Evolutionary conservation across 2,329 filamentous ascomycete genomes (phyloP).

Genomic region (Spiromastix sp.): DNA sequence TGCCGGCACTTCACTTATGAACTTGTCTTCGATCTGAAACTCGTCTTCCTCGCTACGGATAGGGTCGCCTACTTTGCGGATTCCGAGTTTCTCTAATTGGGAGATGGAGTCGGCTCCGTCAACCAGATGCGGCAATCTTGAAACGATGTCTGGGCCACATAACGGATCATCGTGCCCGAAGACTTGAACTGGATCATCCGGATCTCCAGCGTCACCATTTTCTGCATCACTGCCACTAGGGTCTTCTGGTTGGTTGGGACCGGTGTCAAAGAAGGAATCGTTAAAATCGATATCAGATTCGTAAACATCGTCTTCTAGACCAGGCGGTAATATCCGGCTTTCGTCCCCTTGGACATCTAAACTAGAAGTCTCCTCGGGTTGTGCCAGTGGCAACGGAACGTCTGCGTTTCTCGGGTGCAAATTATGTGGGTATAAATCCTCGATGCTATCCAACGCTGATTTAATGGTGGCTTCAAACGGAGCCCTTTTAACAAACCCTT

Average conservation of each 20-base stretch:
- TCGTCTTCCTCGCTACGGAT: slow-evolving; percentile 18
- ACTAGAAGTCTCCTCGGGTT: slow-evolving; percentile 5
- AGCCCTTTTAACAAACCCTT: slow-evolving; percentile 50
- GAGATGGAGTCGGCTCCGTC: slow-evolving; percentile 13
- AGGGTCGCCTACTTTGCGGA: slow-evolving; percentile 17
- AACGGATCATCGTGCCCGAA: neutral
- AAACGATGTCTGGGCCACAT: too few species aligned
- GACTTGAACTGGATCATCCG: neutral
- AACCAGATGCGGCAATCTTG: neutral
- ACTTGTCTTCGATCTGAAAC: slow-evolving; percentile 24
- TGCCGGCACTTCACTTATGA: slow-evolving; percentile 15
- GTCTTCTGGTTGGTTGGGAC: slow-evolving; percentile 9
- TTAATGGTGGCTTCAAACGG: slow-evolving; percentile 52
- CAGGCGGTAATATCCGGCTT: slow-evolving; percentile 42
- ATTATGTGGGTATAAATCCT: slow-evolving; percentile 70
- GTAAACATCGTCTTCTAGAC: slow-evolving; percentile 30
- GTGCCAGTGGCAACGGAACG: slow-evolving; percentile 7
- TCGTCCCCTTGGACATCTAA: slow-evolving; percentile 53
- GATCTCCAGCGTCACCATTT: slow-evolving; percentile 9
- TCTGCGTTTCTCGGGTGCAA: slow-evolving; percentile 29
- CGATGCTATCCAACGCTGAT: slow-evolving; percentile 71
- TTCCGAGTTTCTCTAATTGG: slow-evolving; percentile 19
- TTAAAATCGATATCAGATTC: slow-evolving; percentile 30
- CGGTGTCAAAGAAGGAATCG: slow-evolving; percentile 1
- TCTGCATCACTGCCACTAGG: slow-evolving; percentile 12